A percentile compares a stretch with the other conserved stretches of the same genome.
Conservation (phyloP, 2,329 filamentous ascomycete genomes). For the Lasiodiplodia sp. region DNA sequence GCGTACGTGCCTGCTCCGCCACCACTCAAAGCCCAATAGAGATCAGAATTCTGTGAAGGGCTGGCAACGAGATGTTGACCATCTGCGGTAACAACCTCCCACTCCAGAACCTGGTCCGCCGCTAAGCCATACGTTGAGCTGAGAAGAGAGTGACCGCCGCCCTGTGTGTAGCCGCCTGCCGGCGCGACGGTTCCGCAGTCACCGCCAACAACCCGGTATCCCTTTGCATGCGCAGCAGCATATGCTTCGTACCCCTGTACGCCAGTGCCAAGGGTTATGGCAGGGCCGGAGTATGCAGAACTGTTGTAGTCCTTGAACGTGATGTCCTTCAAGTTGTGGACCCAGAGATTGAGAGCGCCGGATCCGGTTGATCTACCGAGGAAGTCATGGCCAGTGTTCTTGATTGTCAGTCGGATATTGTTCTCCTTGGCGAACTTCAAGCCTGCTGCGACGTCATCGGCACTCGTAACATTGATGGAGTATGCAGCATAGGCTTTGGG, state of each 20-base stretch:
- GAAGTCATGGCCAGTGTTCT: conserved; percentile 46
- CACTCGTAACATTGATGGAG: conserved; percentile 4
- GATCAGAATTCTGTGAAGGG: too few species aligned
- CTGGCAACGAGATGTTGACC: conserved; percentile 39
- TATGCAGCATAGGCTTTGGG: neutral
- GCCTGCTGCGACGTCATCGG: conserved; percentile 33
- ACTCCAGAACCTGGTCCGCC: conserved; percentile 42
- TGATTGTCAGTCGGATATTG: conserved; percentile 44
- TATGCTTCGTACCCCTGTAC: conserved; percentile 42
- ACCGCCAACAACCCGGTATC: conserved; percentile 38
- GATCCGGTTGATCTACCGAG: conserved; percentile 45
- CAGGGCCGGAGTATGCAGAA: conserved; percentile 39
- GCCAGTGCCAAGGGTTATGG: conserved; percentile 40
- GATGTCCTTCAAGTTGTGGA: conserved; percentile 45
- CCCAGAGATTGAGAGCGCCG: conserved; percentile 45
- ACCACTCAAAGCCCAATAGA: conserved; percentile 38
- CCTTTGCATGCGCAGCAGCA: conserved; percentile 35
- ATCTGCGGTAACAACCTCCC: conserved; percentile 41
- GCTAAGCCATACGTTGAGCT: conserved; percentile 35
- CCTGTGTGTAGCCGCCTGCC: conserved; percentile 42
- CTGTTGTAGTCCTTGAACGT: conserved; percentile 40
- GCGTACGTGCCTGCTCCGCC: conserved; percentile 44
- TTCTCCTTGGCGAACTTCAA: conserved; percentile 41
- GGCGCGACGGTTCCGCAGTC: conserved; percentile 43
- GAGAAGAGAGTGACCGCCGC: conserved; percentile 39